Percentiles rank a stretch among this genome's conserved stretches.
Evolutionary conservation across 2,329 filamentous ascomycete species (phyloP).

Genomic region (Talaromyces verruculosus): DNA sequence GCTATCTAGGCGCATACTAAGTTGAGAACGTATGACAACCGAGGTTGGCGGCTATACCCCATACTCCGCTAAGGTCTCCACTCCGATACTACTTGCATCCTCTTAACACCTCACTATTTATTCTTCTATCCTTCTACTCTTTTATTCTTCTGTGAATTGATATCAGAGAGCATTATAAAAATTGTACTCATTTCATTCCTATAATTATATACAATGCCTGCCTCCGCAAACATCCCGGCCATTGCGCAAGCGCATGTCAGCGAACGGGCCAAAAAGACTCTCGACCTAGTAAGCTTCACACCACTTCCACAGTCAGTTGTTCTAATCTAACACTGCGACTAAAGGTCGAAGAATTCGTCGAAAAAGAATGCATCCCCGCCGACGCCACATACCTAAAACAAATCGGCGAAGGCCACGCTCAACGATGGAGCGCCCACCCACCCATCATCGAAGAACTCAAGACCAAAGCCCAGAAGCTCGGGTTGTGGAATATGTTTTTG

Average conservation of each 20-base stretch:
- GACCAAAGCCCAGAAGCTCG: slow-evolving; percentile 74
- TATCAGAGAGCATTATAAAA: background rate
- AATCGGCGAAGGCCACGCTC: slow-evolving; percentile 66
- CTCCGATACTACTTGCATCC: background rate
- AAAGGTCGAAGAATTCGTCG: slow-evolving; percentile 88
- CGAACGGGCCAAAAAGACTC: slow-evolving; percentile 76
- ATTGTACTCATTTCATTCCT: no score
- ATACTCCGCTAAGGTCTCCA: slow-evolving; percentile 14
- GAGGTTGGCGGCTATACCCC: slow-evolving; percentile 22
- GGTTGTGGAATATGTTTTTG: slow-evolving; percentile 98
- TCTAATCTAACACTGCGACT: background rate
- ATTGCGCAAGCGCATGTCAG: slow-evolving; percentile 68
- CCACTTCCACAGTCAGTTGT: background rate
- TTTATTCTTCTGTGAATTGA: background rate
- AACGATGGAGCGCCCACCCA: slow-evolving; percentile 79
- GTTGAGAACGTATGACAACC: background rate
- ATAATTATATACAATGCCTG: slow-evolving; percentile 44
- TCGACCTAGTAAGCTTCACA: slow-evolving; percentile 63
- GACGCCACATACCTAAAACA: slow-evolving; percentile 79
- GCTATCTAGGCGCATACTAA: background rate
- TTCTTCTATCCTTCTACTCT: background rate
- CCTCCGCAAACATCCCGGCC: slow-evolving; percentile 55
- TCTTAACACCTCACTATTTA: background rate
- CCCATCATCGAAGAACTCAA: slow-evolving; percentile 86
- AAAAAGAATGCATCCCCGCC: slow-evolving; percentile 88